These are phyloP conservation scores for Lathyrus oleraceus DNA, from an alignment of 306 rosid species.

Conservation along the genomic window DNA sequence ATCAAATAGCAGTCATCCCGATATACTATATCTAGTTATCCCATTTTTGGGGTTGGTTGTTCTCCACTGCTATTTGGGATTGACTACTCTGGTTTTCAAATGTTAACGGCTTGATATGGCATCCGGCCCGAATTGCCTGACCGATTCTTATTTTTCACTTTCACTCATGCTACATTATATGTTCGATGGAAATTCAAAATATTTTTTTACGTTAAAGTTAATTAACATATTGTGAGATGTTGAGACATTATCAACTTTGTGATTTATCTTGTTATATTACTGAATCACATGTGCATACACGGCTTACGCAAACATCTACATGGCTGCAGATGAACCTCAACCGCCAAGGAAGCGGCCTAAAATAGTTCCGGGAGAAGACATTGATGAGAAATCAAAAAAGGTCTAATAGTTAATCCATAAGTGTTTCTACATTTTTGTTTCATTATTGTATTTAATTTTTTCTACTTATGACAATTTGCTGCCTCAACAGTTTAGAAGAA, in stretches of 20 bases:
- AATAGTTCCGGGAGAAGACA: constrained; percentile 75
- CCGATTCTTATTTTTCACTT: constrained; percentile 22
- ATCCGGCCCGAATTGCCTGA: not conserved
- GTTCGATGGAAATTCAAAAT: constrained; percentile 5
- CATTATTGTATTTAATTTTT: not conserved
- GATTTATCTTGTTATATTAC: constrained; percentile 23
- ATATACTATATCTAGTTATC: too few relatives aligned
- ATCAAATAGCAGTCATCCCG: too few relatives aligned
- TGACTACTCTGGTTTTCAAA: not conserved
- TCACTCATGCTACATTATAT: constrained; percentile 7
- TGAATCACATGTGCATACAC: constrained; percentile 20
- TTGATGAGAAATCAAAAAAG: constrained; percentile 88
- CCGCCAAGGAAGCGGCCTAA: constrained; percentile 64
- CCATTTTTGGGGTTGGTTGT: too few relatives aligned
- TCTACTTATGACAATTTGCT: constrained; percentile 13
- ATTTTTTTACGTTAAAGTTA: not conserved
- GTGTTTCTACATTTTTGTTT: constrained; percentile 4
- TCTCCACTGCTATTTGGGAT: too few relatives aligned
- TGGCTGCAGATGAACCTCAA: constrained; percentile 65
- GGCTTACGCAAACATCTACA: constrained; percentile 33
- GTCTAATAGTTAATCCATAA: constrained; percentile 37
- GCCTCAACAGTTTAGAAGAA: constrained; percentile 59
- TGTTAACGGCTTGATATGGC: constrained; percentile 20
- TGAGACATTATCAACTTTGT: constrained; percentile 14
- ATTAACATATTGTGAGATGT: not conserved